These are phyloP conservation scores for Zizania latifolia DNA, from an alignment of 176 grass and related monocot genomes.

Conservation along the genomic window DNA sequence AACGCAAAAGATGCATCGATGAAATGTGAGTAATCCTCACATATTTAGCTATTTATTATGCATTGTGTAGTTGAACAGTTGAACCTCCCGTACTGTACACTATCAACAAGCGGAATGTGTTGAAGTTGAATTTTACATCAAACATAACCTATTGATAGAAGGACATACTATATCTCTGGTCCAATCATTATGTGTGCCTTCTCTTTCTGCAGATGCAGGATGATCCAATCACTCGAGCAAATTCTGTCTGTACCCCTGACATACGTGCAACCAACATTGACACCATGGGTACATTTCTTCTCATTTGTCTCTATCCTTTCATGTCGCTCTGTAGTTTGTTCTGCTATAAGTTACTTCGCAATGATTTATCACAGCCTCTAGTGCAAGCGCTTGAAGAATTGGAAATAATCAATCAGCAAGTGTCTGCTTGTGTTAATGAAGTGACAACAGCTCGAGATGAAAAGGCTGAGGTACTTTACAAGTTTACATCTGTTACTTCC, in stretches of 20 bases:
- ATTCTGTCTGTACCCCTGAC: slow-evolving; percentile 55
- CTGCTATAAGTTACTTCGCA: neutral
- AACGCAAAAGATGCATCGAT: slow-evolving; percentile 69
- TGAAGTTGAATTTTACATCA: neutral
- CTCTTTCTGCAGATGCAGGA: slow-evolving; percentile 58
- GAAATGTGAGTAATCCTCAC: slow-evolving; percentile 48
- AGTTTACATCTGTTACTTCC: slow-evolving; percentile 2
- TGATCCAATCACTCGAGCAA: slow-evolving; percentile 75
- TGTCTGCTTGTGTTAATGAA: slow-evolving; percentile 77
- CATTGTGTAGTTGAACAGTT: neutral
- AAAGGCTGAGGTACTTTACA: slow-evolving; percentile 59
- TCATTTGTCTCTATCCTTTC: neutral
- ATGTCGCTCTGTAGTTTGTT: neutral
- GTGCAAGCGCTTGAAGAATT: slow-evolving; percentile 68
- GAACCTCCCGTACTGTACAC: neutral
- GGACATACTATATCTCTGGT: neutral
- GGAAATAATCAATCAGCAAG: slow-evolving; percentile 63
- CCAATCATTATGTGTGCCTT: neutral
- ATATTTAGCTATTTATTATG: slow-evolving; percentile 3
- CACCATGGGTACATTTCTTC: slow-evolving; percentile 67
- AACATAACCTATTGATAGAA: neutral
- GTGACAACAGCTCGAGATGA: slow-evolving; percentile 67
- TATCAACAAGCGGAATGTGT: neutral
- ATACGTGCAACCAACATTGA: slow-evolving; percentile 59
- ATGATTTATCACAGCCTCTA: slow-evolving; percentile 40